phyloP scores from a whole-genome alignment of 805 yeast genomes.

The Isabelozyma gotoi region DNA sequence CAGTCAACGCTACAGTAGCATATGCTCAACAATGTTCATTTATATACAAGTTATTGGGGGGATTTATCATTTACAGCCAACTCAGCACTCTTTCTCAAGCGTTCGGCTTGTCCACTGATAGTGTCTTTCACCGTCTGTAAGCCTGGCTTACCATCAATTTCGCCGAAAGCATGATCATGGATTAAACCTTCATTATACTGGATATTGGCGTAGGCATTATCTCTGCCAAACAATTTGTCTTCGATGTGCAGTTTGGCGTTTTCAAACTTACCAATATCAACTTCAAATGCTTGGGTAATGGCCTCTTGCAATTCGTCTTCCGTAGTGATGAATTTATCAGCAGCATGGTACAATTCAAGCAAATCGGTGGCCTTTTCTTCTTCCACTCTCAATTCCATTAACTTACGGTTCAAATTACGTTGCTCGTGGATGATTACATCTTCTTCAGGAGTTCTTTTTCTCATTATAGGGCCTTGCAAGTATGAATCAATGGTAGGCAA shows the following conservation, averaged over 20 bases:
- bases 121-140: slow-evolving; percentile 36
- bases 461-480: slow-evolving; percentile 67
- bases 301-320: slow-evolving; percentile 63
- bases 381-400: slow-evolving; percentile 50
- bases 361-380: slow-evolving; percentile 56
- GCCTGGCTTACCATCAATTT: slow-evolving; percentile 43
- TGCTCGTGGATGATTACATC: slow-evolving; percentile 53
- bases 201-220: slow-evolving; percentile 25
- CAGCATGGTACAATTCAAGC: slow-evolving; percentile 69
- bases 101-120: slow-evolving; percentile 39
- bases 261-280: slow-evolving; percentile 34
- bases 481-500: slow-evolving; percentile 76
- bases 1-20: too few species aligned
- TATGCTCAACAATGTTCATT: too few species aligned
- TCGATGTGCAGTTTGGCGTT: slow-evolving; percentile 30
- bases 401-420: slow-evolving; percentile 65
- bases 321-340: slow-evolving; percentile 68
- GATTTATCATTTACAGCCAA: not conserved
- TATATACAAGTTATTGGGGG: not conserved
- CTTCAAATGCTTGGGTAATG: slow-evolving; percentile 57
- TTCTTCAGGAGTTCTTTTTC: slow-evolving; percentile 74
- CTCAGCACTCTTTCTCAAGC: slow-evolving; percentile 36
- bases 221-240: slow-evolving; percentile 31
- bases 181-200: slow-evolving; percentile 32
- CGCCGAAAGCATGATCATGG: slow-evolving; percentile 37